These are phyloP conservation scores for Capsicum rhomboideum DNA, from an alignment of 257 asterid species.

Conservation along the genomic window DNA sequence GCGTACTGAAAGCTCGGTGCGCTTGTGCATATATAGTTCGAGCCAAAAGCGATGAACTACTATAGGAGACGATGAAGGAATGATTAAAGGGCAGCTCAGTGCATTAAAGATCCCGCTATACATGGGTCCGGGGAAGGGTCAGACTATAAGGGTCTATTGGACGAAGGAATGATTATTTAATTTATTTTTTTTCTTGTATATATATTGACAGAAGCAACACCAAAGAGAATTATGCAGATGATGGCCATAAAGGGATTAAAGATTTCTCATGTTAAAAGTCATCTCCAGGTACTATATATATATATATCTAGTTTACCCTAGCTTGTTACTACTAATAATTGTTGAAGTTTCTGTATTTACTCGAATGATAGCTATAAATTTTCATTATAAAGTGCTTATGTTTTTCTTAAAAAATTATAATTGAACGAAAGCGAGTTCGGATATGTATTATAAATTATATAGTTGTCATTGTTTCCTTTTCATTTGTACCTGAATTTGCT, in stretches of 20 bases:
- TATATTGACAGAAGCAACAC: slow-evolving; percentile 24
- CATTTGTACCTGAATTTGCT: no score
- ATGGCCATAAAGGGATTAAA: slow-evolving; percentile 27
- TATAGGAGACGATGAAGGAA: no score
- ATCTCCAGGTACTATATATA: slow-evolving; percentile 22
- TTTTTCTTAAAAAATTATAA: no score
- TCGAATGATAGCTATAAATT: not conserved
- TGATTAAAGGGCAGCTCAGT: no score
- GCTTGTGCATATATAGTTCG: not conserved
- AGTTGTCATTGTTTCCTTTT: no score
- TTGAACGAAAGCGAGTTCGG: not conserved
- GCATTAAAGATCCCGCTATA: no score
- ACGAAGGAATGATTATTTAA: no score
- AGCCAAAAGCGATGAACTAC: not conserved
- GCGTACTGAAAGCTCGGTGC: not conserved
- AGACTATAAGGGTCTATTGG: no score
- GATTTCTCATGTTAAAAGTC: slow-evolving; percentile 33
- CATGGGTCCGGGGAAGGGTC: no score
- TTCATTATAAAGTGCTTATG: not conserved
- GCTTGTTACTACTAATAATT: not conserved
- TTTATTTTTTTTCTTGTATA: not conserved
- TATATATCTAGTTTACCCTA: not conserved
- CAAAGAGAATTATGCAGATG: slow-evolving; percentile 23
- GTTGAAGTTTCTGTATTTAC: not conserved
- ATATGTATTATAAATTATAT: no score